phyloP scores from a whole-genome alignment of 225 moss, liverwort and hornwort species.

The Marchantia polymorpha region DNA sequence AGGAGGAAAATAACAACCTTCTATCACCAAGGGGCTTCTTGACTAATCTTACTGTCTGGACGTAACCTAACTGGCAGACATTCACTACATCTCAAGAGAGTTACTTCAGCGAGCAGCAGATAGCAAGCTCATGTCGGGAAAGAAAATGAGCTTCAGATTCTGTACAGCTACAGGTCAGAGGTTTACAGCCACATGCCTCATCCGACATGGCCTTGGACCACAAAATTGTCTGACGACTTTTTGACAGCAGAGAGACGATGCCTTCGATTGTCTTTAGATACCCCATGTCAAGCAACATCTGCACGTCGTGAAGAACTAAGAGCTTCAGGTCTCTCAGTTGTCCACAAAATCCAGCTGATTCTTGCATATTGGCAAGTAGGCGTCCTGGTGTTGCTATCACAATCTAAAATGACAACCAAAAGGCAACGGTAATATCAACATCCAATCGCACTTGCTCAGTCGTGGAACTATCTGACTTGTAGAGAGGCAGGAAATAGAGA shows the following conservation, averaged over 20 bases:
- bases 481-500: neutral
- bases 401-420: conserved; percentile 20
- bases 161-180: neutral
- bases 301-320: conserved; percentile 34
- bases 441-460: neutral
- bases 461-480: neutral
- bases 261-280: conserved; percentile 31
- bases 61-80: neutral
- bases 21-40: too few species aligned
- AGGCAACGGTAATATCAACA: neutral
- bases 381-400: conserved; percentile 48
- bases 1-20: too few species aligned
- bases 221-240: conserved; percentile 37
- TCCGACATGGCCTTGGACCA: conserved; percentile 41
- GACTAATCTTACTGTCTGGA: neutral
- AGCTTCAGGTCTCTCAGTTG: conserved; percentile 31
- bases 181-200: conserved; percentile 33
- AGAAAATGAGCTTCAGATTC: neutral
- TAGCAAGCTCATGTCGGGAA: neutral
- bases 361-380: conserved; percentile 24
- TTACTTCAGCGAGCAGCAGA: too few species aligned
- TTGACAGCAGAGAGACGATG: conserved; percentile 22
- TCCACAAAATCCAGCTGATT: conserved; percentile 33
- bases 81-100: neutral
- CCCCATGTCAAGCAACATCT: conserved; percentile 40